Percentiles rank a stretch among this genome's conserved stretches.
Evolutionary conservation across 2,329 filamentous ascomycete genomes (phyloP).

Genomic region (Pseudopithomyces chartarum): DNA sequence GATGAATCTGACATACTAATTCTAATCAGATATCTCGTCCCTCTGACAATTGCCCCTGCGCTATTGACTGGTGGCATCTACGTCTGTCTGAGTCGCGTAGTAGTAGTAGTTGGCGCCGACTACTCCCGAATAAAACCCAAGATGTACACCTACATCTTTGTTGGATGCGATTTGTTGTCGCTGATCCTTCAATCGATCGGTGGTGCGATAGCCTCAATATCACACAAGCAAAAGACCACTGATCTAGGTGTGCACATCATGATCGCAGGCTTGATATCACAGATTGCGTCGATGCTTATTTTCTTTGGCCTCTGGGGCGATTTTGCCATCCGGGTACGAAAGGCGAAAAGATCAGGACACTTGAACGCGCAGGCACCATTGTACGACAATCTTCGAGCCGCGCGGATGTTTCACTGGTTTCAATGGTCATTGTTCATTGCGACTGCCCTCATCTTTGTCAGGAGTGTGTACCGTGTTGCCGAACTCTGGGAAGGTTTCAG

Average conservation of each 20-base stretch:
- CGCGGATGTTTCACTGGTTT: slow-evolving; percentile 21
- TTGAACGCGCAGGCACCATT: slow-evolving; percentile 27
- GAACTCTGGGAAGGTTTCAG: slow-evolving; percentile 53
- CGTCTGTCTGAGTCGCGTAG: slow-evolving; percentile 59
- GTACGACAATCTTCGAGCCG: slow-evolving; percentile 22
- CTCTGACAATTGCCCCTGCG: slow-evolving; percentile 60
- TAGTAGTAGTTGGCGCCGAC: slow-evolving; percentile 53
- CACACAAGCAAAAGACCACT: slow-evolving; percentile 45
- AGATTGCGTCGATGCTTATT: slow-evolving; percentile 57
- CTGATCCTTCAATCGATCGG: slow-evolving; percentile 62
- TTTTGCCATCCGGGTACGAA: slow-evolving; percentile 31
- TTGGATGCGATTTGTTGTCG: slow-evolving; percentile 60
- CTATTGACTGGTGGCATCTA: slow-evolving; percentile 61
- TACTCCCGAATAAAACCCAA: slow-evolving; percentile 31
- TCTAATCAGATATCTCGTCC: slow-evolving; percentile 55
- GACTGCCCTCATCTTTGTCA: slow-evolving; percentile 51
- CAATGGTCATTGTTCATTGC: slow-evolving; percentile 44
- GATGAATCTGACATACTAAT: slow-evolving; percentile 9
- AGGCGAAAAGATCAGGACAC: slow-evolving; percentile 20
- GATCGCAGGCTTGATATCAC: slow-evolving; percentile 60
- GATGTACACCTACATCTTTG: slow-evolving; percentile 62
- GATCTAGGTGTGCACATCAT: slow-evolving; percentile 58
- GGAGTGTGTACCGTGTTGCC: slow-evolving; percentile 54
- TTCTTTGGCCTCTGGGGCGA: slow-evolving; percentile 51
- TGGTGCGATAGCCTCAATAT: slow-evolving; percentile 60